Evolutionary conservation across 2,329 filamentous ascomycete genomes (phyloP), one percentile per base, ranked within the genome.

Genomic region (Arthrinium puccinioides): DNA sequence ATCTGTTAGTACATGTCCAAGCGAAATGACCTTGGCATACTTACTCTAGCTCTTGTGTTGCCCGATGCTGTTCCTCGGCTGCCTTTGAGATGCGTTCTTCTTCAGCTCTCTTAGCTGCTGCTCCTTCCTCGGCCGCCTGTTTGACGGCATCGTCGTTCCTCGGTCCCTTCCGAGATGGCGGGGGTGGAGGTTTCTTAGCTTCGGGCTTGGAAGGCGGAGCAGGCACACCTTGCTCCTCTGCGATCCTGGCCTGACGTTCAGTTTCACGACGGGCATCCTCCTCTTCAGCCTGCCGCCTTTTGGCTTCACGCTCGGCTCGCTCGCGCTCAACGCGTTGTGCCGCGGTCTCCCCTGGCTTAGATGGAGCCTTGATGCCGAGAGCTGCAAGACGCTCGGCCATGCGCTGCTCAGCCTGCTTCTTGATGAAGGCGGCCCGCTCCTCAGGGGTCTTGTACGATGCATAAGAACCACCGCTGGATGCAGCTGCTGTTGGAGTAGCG

Each of bases 381-480:
- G 90, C 90, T 42, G 92, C 92, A 52, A 98, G 76, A 42, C 92
- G 82, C 61, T 97, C 92, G 24, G 92, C 90, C 84, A 98, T 97
- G 42, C 90, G 86, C 56, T 90, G 87, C 59, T 97, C 89, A 8
- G 92, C 94, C 59, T 96, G 90, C 59, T 96, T 89, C 59, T 94
- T 94, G 55, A 97, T 96, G 54, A 94, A 95, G 5, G 90, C 88
- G 24, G 94, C 88, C 38, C 92, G 79, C 54, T 98, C 90, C 60
- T 97, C 89, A 1, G 89, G 84, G 0, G 89, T 95, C 62, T 85
- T 87, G 59, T 92, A 94, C 5, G 87, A 76, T 3, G 86, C 75
- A 55, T 94, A 94, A 1, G 84, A 82, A 3, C 79, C 76, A 21
- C 76, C 74, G 15, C 67, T 67, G 16, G 74, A 61, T 9, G 71